A percentile compares a stretch with the other conserved stretches of the same genome.
These are phyloP conservation scores for Cryphonectria japonica DNA, from an alignment of 2,329 filamentous ascomycete genomes.

Conservation along the genomic window DNA sequence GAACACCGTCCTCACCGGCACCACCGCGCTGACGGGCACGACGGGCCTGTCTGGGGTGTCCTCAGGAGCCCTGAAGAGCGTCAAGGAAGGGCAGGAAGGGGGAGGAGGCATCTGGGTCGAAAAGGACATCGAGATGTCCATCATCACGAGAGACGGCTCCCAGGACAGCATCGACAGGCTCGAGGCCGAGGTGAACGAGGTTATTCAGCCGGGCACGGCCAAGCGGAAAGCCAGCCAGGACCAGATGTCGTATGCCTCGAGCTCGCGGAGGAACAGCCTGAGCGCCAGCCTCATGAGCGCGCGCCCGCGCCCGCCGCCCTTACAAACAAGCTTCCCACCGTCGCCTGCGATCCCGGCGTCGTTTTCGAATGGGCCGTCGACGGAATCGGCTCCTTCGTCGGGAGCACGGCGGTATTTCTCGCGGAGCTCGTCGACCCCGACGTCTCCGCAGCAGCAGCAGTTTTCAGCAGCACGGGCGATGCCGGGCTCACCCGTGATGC, in stretches of 20 bases:
- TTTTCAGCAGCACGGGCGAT: background rate
- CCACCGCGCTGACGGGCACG: conserved; percentile 9
- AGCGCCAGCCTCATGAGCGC: conserved; percentile 1
- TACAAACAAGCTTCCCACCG: conserved; percentile 13
- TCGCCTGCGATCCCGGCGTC: conserved; percentile 11
- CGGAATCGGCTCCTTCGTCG: conserved; percentile 5
- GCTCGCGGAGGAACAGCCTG: conserved; percentile 6
- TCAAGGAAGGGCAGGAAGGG: conserved; percentile 10
- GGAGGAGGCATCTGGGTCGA: conserved; percentile 16
- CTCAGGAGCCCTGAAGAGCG: background rate
- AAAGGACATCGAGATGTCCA: conserved; percentile 29
- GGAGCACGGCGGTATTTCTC: background rate
- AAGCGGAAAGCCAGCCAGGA: conserved; percentile 19
- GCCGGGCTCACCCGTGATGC: background rate
- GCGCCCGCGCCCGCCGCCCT: conserved; percentile 11
- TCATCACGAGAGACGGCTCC: conserved; percentile 22
- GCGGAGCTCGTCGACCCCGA: background rate
- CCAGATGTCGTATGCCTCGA: conserved; percentile 3
- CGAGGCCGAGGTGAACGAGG: conserved; percentile 24
- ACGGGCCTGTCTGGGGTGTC: background rate
- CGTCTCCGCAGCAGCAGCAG: conserved; percentile 8
- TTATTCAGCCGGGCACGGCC: conserved; percentile 16
- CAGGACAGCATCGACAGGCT: conserved; percentile 24
- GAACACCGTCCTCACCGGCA: conserved; percentile 14
- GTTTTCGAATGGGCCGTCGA: background rate